Base-by-base conservation (phyloP, 371 early-diverging fungal species). In the Batkoa obscura region DNA sequence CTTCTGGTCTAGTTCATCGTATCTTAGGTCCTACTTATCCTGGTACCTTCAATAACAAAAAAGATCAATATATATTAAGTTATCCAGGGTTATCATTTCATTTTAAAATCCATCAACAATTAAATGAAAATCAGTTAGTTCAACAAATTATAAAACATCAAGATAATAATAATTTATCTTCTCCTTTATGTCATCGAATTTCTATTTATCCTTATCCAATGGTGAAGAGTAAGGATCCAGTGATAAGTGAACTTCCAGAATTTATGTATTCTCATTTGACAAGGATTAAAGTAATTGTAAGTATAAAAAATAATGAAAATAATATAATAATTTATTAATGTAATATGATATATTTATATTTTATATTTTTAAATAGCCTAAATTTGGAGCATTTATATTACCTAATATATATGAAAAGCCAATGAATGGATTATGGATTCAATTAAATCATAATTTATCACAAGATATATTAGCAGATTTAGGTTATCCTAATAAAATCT, bases 1-100 rank as follows among this genome's bases (percentile, higher is more conserved):
- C 84, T 0, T 83, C 78, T 60, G 57, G 79, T 35, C 59, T 74
- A 3, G 76, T 81, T 6, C 79, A 83, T 69, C 76, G 77, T 50
- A 62, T 78, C 9, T 80, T 86, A 68, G 87, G 87, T 68, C 79
- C 80, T 8, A 80, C 78, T 0, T 75, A 72, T 64, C 80, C 78
- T 33, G 86, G 86, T 30, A 75, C 72, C 55, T 50, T 50, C 9
- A 50, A 23, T 33, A 8, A 3, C 10, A 33, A 3, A 32, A 3
- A 15, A 33, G 8, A 30, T 23, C 50, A 50, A 33, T 50, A 50
- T 33, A 33, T 50, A 10, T 4, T 30, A 2, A 34, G 15, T 3
- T 50, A 50, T 33, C 50, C 8, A 5, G 50, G 50, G 3, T 3
- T 50, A 4, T 32, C 32, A 8, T 33, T 50, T 33, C 6, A 13